Evolutionary conservation across 2,329 filamentous ascomycete genomes (phyloP).

Genomic region (Golovinomyces cichoracearum): DNA sequence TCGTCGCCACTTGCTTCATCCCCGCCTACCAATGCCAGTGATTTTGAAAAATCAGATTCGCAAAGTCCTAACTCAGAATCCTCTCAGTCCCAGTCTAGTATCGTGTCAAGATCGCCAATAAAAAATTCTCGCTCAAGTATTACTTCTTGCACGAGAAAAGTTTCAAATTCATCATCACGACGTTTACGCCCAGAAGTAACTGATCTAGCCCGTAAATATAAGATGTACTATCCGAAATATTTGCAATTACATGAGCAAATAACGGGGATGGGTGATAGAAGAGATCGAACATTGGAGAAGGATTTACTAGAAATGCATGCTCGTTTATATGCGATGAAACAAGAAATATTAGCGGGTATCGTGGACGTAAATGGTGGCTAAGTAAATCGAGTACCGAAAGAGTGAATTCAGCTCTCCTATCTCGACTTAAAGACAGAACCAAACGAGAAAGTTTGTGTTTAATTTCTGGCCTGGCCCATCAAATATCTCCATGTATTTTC

Average conservation of each 20-base stretch:
- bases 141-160: background rate
- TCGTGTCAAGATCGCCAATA: background rate
- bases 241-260: conserved; percentile 30
- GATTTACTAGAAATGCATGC: conserved; percentile 28
- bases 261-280: conserved; percentile 16
- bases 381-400: background rate
- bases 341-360: conserved; percentile 20
- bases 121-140: background rate
- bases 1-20: conserved; percentile 40
- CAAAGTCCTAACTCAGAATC: conserved; percentile 12
- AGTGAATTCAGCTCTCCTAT: too few species aligned
- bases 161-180: conserved; percentile 4
- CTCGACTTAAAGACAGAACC: too few species aligned
- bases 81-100: conserved; percentile 3
- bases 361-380: conserved; percentile 4
- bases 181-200: conserved; percentile 24
- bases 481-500: too few species aligned
- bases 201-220: conserved; percentile 28
- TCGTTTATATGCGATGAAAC: conserved; percentile 30
- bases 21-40: conserved; percentile 37
- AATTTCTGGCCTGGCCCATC: too few species aligned
- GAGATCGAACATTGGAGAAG: conserved; percentile 26
- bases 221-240: conserved; percentile 30
- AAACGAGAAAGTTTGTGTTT: too few species aligned
- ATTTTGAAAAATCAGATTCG: conserved; percentile 19